Evolutionary conservation across 169 alveolate species (phyloP).

Genomic region (Ichthyophthirius multifiliis): DNA sequence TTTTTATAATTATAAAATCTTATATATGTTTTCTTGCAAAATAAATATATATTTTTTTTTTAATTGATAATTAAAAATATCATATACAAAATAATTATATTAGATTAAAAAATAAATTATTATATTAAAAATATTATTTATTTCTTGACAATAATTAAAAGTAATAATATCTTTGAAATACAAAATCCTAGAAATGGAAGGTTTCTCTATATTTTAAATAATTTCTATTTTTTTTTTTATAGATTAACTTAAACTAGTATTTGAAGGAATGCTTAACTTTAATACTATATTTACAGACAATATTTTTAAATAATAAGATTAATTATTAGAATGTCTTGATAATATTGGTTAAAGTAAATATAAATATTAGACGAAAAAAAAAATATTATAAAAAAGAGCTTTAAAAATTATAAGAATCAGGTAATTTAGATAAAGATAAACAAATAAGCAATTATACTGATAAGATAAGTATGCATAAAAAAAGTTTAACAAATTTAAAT

Average conservation of each 20-base stretch:
- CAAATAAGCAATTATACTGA: not conserved
- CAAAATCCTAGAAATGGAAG: no score
- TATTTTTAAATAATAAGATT: not conserved
- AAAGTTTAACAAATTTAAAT: not conserved
- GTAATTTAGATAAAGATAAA: not conserved
- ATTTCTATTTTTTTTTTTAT: no score
- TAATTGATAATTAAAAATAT: no score
- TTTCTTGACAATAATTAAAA: no score
- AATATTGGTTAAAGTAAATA: not conserved
- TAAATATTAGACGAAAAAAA: not conserved
- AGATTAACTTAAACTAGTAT: not conserved
- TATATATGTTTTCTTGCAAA: no score
- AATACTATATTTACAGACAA: not conserved
- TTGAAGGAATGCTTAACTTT: constrained; percentile 9
- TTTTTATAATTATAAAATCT: no score
- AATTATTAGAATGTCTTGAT: not conserved
- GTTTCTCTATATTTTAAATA: no score
- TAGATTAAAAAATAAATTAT: no score
- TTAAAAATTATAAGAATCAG: not conserved
- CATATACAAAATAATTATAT: no score
- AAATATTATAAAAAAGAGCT: not conserved
- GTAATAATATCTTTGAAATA: no score
- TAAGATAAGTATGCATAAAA: not conserved
- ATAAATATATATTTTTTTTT: no score
- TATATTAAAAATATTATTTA: no score